phyloP scores from a whole-genome alignment of 2,329 filamentous ascomycete species.

The Septoria linicola region DNA sequence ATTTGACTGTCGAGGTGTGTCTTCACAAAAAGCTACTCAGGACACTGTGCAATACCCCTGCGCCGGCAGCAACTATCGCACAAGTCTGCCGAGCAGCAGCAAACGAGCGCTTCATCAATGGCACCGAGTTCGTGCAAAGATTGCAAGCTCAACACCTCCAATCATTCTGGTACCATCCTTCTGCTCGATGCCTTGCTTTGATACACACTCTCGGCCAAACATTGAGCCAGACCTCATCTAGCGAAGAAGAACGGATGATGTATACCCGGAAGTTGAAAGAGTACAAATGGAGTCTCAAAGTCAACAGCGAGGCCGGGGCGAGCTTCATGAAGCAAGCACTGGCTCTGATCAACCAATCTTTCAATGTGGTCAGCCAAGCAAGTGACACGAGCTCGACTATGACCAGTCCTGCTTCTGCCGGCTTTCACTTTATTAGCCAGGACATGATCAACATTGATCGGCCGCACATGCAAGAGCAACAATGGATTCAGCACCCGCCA shows the following conservation, averaged over 20 bases:
- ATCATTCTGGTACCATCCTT: slow-evolving; percentile 50
- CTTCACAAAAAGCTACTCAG: slow-evolving; percentile 46
- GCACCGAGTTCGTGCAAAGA: slow-evolving; percentile 48
- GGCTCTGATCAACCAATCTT: slow-evolving; percentile 24
- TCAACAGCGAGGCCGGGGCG: slow-evolving; percentile 44
- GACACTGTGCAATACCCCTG: slow-evolving; percentile 28
- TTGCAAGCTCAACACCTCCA: slow-evolving; percentile 48
- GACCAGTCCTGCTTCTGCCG: slow-evolving; percentile 21
- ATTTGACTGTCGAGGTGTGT: slow-evolving; percentile 49
- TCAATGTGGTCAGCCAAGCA: slow-evolving; percentile 18
- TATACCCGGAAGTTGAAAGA: slow-evolving; percentile 43
- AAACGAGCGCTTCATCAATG: slow-evolving; percentile 44
- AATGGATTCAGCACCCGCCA: slow-evolving; percentile 15
- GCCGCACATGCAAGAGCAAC: slow-evolving; percentile 1
- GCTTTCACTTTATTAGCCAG: slow-evolving; percentile 9
- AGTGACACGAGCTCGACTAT: slow-evolving; percentile 16
- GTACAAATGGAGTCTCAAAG: slow-evolving; percentile 45
- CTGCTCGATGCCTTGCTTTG: slow-evolving; percentile 45
- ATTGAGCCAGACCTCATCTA: slow-evolving; percentile 39
- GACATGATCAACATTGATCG: slow-evolving; percentile 18
- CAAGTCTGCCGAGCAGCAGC: slow-evolving; percentile 46
- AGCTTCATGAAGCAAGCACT: slow-evolving; percentile 46
- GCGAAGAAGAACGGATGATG: slow-evolving; percentile 38
- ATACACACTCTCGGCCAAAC: slow-evolving; percentile 45
- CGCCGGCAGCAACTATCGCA: slow-evolving; percentile 36